Conservation (phyloP, 352 stramenopile genomes). For the Achlya hypogyna region DNA sequence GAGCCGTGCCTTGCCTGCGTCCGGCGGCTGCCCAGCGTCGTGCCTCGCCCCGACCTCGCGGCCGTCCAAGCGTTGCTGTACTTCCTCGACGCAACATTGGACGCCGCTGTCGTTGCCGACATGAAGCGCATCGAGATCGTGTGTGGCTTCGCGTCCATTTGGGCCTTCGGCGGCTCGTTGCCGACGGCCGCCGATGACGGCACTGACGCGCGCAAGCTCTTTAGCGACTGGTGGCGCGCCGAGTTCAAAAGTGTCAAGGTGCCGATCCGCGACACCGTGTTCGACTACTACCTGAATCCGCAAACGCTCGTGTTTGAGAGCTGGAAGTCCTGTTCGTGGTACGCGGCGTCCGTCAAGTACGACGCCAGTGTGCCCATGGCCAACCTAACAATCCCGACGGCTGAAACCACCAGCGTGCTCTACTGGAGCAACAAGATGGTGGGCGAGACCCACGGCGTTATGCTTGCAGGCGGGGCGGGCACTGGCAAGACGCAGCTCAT, state of each 20-base stretch:
- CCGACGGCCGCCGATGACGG: conserved; percentile 83
- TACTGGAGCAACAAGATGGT: conserved; percentile 93
- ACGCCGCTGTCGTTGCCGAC: conserved; percentile 50
- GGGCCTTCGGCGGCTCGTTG: conserved; percentile 85
- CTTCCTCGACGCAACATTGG: conserved; percentile 83
- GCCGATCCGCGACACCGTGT: conserved; percentile 89
- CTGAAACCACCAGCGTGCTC: conserved; percentile 88
- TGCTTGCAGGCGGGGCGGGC: conserved; percentile 88
- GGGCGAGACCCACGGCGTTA: conserved; percentile 84
- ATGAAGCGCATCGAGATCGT: conserved; percentile 66
- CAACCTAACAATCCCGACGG: conserved; percentile 87
- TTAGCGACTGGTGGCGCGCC: conserved; percentile 90
- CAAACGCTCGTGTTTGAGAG: conserved; percentile 84
- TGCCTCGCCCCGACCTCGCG: conserved; percentile 86
- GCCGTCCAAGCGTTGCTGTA: conserved; percentile 89
- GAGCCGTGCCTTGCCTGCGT: conserved; percentile 79
- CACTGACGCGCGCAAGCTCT: conserved; percentile 88
- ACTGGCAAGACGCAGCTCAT: conserved; percentile 93
- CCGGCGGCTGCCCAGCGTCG: conserved; percentile 76
- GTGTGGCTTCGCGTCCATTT: conserved; percentile 90
- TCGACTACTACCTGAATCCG: conserved; percentile 95
- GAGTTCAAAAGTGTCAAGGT: conserved; percentile 94
- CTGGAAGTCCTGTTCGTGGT: conserved; percentile 90
- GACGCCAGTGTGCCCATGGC: conserved; percentile 67
- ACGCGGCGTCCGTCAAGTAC: conserved; percentile 52